These are phyloP conservation scores for Galerina marginata DNA, from an alignment of 768 basidiomycete species.

Conservation along the genomic window DNA sequence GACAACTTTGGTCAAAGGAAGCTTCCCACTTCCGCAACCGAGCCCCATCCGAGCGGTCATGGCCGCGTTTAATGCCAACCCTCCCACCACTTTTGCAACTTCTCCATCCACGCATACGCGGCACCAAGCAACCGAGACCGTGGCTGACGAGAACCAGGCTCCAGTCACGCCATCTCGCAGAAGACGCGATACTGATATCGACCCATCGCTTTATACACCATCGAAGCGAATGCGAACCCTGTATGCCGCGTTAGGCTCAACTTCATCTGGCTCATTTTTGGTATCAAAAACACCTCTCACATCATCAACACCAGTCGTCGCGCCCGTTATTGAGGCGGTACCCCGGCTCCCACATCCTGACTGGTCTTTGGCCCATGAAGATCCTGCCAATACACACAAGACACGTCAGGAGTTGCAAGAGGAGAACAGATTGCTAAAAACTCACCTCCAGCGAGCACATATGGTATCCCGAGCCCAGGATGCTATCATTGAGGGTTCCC, in stretches of 20 bases:
- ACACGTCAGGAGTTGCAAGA: neutral
- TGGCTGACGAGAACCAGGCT: neutral
- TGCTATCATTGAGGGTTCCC: conserved; percentile 21
- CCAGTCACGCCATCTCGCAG: conserved; percentile 6
- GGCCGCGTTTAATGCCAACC: conserved; percentile 16
- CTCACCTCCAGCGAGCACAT: neutral
- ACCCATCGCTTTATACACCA: conserved; percentile 9
- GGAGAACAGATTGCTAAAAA: neutral
- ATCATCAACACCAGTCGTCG: conserved; percentile 14
- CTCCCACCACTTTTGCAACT: conserved; percentile 3
- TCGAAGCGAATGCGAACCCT: conserved; percentile 18
- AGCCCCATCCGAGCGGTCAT: conserved; percentile 27
- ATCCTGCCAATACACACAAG: neutral
- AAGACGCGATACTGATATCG: neutral
- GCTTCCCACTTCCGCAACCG: conserved; percentile 32
- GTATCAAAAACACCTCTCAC: conserved; percentile 20
- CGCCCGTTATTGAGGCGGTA: conserved; percentile 11
- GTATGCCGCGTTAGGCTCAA: conserved; percentile 15
- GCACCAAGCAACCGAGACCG: neutral
- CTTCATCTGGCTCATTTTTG: conserved; percentile 30
- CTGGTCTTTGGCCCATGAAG: neutral
- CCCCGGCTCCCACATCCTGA: neutral
- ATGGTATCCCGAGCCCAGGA: conserved; percentile 1
- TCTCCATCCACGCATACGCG: conserved; percentile 24
- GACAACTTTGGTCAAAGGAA: conserved; percentile 26